Evolutionary conservation across 2,329 filamentous ascomycete species (phyloP).

Genomic region (Malbranchea cinnamomea): DNA sequence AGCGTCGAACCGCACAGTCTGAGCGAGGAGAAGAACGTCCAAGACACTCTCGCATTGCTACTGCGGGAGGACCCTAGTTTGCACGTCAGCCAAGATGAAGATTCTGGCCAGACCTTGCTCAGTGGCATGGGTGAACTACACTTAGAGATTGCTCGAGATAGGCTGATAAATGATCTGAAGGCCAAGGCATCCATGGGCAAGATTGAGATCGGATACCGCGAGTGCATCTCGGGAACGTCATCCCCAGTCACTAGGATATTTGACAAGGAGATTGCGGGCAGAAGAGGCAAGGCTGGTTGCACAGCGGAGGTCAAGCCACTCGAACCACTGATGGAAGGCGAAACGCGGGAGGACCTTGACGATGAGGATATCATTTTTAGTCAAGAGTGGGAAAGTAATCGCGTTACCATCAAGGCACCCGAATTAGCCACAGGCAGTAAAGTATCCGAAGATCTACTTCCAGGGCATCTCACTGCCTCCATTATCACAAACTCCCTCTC

Average conservation of each 20-base stretch:
- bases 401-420: conserved; percentile 42
- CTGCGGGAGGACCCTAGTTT: conserved; percentile 87
- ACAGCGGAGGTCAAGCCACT: conserved; percentile 52
- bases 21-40: conserved; percentile 64
- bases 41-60: conserved; percentile 59
- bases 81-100: conserved; percentile 68
- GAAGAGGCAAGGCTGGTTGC: conserved; percentile 62
- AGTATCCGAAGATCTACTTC: conserved; percentile 13
- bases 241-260: conserved; percentile 47
- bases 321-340: conserved; percentile 10
- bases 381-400: conserved; percentile 53
- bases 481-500: conserved; percentile 43
- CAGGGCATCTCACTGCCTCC: conserved; percentile 37
- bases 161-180: conserved; percentile 78
- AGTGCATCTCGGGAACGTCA: conserved; percentile 51
- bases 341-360: conserved; percentile 5
- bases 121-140: conserved; percentile 96
- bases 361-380: conserved; percentile 22
- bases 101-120: conserved; percentile 82
- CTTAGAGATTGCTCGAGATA: conserved; percentile 79
- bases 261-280: conserved; percentile 68
- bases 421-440: conserved; percentile 20
- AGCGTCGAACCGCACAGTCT: conserved; percentile 70
- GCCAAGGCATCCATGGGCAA: conserved; percentile 71
- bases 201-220: conserved; percentile 91